Evolutionary conservation across 768 basidiomycete genomes (phyloP).

Genomic region (Psilocybe cubensis): DNA sequence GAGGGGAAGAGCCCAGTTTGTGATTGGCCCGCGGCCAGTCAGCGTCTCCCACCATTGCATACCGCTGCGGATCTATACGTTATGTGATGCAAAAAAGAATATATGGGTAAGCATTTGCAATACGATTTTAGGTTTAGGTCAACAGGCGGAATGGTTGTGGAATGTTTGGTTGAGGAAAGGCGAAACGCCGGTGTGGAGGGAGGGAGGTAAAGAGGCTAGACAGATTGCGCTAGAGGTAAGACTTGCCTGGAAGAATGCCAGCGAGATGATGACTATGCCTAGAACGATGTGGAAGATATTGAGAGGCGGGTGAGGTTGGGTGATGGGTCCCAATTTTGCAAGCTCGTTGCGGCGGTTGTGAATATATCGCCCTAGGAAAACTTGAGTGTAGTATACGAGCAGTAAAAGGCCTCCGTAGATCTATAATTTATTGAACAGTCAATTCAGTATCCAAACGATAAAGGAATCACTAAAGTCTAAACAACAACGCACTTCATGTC

Average conservation of each 20-base stretch:
- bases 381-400: conserved; percentile 52
- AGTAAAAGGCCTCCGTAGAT: conserved; percentile 56
- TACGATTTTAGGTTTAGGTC: too few species aligned
- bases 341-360: conserved; percentile 41
- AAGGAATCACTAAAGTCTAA: not conserved
- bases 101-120: too few species aligned
- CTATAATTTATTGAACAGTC: conserved; percentile 30
- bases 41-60: conserved; percentile 45
- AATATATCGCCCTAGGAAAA: conserved; percentile 55
- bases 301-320: conserved; percentile 46
- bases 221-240: too few species aligned
- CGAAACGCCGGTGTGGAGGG: too few species aligned
- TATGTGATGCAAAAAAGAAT: not conserved
- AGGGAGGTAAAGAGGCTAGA: too few species aligned
- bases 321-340: conserved; percentile 29
- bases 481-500: conserved; percentile 40
- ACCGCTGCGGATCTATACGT: conserved; percentile 45
- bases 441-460: too few species aligned
- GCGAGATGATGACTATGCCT: conserved; percentile 50
- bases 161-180: too few species aligned
- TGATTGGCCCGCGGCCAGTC: conserved; percentile 37
- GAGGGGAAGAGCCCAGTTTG: conserved; percentile 40
- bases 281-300: conserved; percentile 61
- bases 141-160: too few species aligned
- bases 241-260: conserved; percentile 59